phyloP scores from a whole-genome alignment of 1,139 yeast genomes.

The Hansenula lynferdii region DNA sequence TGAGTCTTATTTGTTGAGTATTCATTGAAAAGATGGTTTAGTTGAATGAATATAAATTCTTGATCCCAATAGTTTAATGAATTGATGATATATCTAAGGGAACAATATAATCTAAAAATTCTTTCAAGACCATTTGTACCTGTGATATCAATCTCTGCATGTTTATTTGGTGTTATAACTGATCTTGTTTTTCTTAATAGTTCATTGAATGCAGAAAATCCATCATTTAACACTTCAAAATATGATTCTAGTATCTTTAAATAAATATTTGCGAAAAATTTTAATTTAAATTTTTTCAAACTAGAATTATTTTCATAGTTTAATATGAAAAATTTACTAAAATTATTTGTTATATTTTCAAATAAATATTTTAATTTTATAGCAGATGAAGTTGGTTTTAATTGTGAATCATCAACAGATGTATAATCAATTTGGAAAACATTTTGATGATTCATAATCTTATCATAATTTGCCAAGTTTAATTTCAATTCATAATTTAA shows the following conservation, averaged over 20 bases:
- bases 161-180: constrained; percentile 31
- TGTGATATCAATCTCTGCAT: constrained; percentile 32
- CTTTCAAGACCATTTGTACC: constrained; percentile 47
- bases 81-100: constrained; percentile 47
- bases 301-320: constrained; percentile 41
- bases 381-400: constrained; percentile 64
- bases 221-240: constrained; percentile 42
- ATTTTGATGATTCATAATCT: constrained; percentile 45
- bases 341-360: constrained; percentile 63
- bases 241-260: constrained; percentile 58
- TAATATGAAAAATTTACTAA: constrained; percentile 28
- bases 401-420: constrained; percentile 39
- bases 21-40: constrained; percentile 46
- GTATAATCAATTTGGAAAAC: constrained; percentile 64
- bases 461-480: constrained; percentile 53
- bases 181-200: constrained; percentile 35
- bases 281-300: constrained; percentile 59
- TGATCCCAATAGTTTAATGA: constrained; percentile 61
- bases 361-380: constrained; percentile 56
- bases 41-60: constrained; percentile 57
- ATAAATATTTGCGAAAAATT: constrained; percentile 68
- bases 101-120: constrained; percentile 57
- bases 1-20: constrained; percentile 22
- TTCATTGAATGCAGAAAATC: constrained; percentile 44
- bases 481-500: constrained; percentile 55